A percentile compares a stretch with the other conserved stretches of the same genome.
Evolutionary conservation across 805 yeast genomes (phyloP).

Genomic region (Candida easanensis): DNA sequence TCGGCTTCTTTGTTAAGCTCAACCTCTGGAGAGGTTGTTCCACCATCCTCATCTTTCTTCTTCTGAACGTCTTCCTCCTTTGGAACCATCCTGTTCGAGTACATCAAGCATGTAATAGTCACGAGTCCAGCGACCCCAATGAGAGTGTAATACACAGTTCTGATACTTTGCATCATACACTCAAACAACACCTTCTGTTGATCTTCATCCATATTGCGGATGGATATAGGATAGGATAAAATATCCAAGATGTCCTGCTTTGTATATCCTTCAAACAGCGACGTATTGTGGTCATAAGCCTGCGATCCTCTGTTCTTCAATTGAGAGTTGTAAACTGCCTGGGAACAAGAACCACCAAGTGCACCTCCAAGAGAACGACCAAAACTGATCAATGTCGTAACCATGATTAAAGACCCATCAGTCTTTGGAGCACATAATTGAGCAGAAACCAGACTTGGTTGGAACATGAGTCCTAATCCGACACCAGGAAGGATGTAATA

Average conservation of each 20-base stretch:
- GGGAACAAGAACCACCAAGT: slow-evolving; percentile 36
- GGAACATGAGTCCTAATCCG: slow-evolving; percentile 34
- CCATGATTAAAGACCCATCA: slow-evolving; percentile 44
- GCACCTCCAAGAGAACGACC: slow-evolving; percentile 42
- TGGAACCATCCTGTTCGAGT: neutral
- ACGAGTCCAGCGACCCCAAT: slow-evolving; percentile 16
- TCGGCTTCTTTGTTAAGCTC: neutral
- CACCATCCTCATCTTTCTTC: neutral
- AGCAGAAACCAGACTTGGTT: slow-evolving; percentile 30
- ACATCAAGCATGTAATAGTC: neutral
- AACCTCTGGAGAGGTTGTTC: too few species aligned
- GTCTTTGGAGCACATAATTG: slow-evolving; percentile 45
- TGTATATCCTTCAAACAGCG: slow-evolving; percentile 3
- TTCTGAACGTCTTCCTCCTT: neutral
- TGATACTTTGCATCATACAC: slow-evolving; percentile 35
- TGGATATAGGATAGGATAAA: slow-evolving; percentile 4
- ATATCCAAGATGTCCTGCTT: neutral
- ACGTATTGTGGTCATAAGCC: neutral
- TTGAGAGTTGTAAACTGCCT: slow-evolving; percentile 34
- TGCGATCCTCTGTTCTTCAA: slow-evolving; percentile 15
- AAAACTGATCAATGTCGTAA: slow-evolving; percentile 42
- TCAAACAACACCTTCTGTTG: slow-evolving; percentile 15
- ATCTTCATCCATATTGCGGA: neutral
- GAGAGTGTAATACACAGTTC: slow-evolving; percentile 39
- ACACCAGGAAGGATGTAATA: slow-evolving; percentile 36